These are phyloP conservation scores for Aspergillus sclerotiicarbonarius DNA, from an alignment of 495 filamentous ascomycete species.

Conservation along the genomic window DNA sequence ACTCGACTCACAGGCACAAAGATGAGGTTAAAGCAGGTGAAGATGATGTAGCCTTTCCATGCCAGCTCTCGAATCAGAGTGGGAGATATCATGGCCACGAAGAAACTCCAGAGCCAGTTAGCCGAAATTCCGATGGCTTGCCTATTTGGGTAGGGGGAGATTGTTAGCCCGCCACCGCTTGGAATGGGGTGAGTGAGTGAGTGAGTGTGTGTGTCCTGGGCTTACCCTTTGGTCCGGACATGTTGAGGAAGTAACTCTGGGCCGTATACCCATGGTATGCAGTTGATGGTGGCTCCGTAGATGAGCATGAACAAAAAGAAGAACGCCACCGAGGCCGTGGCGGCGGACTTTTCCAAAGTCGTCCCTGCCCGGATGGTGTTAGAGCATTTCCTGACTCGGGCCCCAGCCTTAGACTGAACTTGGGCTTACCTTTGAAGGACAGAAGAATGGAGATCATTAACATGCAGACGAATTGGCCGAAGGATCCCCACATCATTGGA, in stretches of 20 bases:
- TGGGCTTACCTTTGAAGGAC: constrained; percentile 29
- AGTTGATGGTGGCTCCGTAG: constrained; percentile 49
- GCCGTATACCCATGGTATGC: constrained; percentile 48
- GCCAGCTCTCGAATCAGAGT: constrained; percentile 48
- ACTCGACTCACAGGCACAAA: constrained; percentile 37
- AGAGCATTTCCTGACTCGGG: constrained; percentile 15
- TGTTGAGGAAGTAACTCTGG: constrained; percentile 46
- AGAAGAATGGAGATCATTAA: constrained; percentile 54
- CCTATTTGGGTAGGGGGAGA: constrained; percentile 5
- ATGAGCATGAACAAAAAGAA: constrained; percentile 53
- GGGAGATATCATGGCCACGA: constrained; percentile 59
- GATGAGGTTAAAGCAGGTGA: constrained; percentile 52
- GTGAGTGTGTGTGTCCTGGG: not conserved
- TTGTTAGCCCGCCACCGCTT: constrained; percentile 7
- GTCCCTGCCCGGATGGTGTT: constrained; percentile 21
- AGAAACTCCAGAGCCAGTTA: constrained; percentile 52
- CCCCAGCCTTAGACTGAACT: constrained; percentile 17
- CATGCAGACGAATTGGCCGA: constrained; percentile 51
- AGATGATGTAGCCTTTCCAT: constrained; percentile 62
- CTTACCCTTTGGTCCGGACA: constrained; percentile 40
- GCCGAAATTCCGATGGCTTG: constrained; percentile 34
- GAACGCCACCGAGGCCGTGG: constrained; percentile 38
- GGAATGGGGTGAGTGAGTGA: not conserved
- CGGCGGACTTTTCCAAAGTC: constrained; percentile 33
- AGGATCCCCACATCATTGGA: constrained; percentile 58